Conservation (phyloP, 2,329 filamentous ascomycete genomes). For the Pseudopyrenochaeta lycopersici region DNA sequence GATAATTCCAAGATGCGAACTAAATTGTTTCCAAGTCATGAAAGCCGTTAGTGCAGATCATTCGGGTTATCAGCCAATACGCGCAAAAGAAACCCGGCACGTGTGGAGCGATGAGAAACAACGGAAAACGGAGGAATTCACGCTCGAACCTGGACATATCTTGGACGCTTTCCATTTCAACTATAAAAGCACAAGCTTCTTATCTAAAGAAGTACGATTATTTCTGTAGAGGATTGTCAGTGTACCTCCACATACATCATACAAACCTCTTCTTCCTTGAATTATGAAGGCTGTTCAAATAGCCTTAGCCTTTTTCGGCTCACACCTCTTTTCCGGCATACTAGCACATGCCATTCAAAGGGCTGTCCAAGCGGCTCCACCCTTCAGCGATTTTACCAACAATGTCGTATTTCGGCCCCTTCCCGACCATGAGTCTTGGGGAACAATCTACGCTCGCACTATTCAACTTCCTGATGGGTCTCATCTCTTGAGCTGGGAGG, state of each 20-base stretch:
- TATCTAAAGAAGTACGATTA: too few species aligned
- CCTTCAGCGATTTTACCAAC: constrained; percentile 20
- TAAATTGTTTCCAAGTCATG: too few species aligned
- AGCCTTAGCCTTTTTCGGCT: background rate
- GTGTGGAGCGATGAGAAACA: too few species aligned
- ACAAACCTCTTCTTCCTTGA: too few species aligned
- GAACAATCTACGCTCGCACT: constrained; percentile 58
- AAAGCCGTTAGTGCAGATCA: background rate
- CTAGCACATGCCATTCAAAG: background rate
- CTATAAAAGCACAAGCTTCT: background rate
- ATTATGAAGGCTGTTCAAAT: background rate
- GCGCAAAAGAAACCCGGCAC: too few species aligned
- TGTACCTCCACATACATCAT: background rate
- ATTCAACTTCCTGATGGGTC: constrained; percentile 48
- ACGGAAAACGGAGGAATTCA: too few species aligned
- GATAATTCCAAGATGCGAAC: too few species aligned
- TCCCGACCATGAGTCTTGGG: constrained; percentile 49
- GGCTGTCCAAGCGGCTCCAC: background rate
- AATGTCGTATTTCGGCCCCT: constrained; percentile 40
- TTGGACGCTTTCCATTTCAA: background rate
- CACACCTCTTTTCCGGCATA: background rate
- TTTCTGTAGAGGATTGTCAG: too few species aligned
- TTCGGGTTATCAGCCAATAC: background rate
- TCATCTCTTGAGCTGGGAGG: constrained; percentile 58
- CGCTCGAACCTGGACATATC: background rate